phyloP scores from a whole-genome alignment of 2,329 filamentous ascomycete species.

The Stromatinia cepivora region DNA sequence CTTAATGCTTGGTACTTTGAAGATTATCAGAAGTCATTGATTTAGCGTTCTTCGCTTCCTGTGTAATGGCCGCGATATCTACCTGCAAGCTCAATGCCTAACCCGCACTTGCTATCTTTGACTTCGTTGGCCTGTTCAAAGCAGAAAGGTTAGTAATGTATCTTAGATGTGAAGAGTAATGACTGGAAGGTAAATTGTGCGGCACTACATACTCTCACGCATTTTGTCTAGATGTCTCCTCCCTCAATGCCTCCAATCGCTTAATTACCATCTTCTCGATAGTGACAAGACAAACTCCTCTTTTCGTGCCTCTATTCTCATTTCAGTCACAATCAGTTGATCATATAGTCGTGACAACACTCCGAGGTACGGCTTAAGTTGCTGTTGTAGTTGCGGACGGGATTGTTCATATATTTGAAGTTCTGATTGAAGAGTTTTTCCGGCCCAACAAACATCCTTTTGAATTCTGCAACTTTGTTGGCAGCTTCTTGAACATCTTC shows the following conservation, averaged over 20 bases:
- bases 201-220: not conserved
- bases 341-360: rapidly evolving
- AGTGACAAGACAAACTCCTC: rapidly evolving
- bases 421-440: not conserved
- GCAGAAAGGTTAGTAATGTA: not conserved
- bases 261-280: not conserved
- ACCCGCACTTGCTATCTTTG: not conserved
- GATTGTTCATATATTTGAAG: not conserved
- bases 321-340: not conserved
- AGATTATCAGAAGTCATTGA: not conserved
- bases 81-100: not conserved
- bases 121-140: not conserved
- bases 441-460: not conserved
- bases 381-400: not conserved
- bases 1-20: not conserved
- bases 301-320: not conserved
- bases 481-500: not conserved
- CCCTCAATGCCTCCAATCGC: not conserved
- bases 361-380: not conserved
- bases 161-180: not conserved
- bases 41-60: not conserved
- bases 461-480: not conserved
- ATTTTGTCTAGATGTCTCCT: not conserved
- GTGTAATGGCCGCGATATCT: not conserved
- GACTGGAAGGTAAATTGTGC: not conserved